These are phyloP conservation scores for Atkinsonella hypoxylon DNA, from an alignment of 2,329 filamentous ascomycete species.

Conservation along the genomic window DNA sequence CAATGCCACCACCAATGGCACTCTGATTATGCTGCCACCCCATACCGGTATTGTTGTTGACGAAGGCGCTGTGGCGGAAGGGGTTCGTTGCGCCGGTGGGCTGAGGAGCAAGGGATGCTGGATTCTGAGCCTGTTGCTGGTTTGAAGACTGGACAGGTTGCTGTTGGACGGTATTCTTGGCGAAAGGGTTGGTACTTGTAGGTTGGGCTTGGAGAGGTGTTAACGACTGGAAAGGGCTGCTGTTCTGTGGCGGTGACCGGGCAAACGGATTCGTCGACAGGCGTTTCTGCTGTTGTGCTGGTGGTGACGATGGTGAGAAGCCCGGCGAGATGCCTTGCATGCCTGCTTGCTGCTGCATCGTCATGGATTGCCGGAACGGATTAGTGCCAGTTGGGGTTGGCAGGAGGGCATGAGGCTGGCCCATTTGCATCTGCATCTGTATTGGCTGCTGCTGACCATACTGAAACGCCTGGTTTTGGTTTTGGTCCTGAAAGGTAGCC, in stretches of 20 bases:
- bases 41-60: constrained; percentile 77
- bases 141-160: constrained; percentile 23
- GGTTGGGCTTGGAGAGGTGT: constrained; percentile 33
- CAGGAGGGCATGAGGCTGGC: constrained; percentile 30
- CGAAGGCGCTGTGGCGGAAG: constrained; percentile 81
- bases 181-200: constrained; percentile 50
- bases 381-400: constrained; percentile 51
- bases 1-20: constrained; percentile 68
- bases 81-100: constrained; percentile 87
- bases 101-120: constrained; percentile 51
- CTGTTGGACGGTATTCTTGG: constrained; percentile 27
- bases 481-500: constrained; percentile 33
- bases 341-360: constrained; percentile 49
- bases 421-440: constrained; percentile 17
- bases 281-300: constrained; percentile 33
- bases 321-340: constrained; percentile 13
- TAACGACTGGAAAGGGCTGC: constrained; percentile 17
- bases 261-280: constrained; percentile 85
- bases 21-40: constrained; percentile 77
- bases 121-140: constrained; percentile 27
- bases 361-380: constrained; percentile 86
- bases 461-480: constrained; percentile 13
- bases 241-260: constrained; percentile 41
- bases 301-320: constrained; percentile 30
- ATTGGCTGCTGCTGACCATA: constrained; percentile 12